Evolutionary conservation across 1,284 basidiomycete genomes (phyloP), one percentile per base, ranked within the genome.

Genomic region (Sphagnurus paluster): DNA sequence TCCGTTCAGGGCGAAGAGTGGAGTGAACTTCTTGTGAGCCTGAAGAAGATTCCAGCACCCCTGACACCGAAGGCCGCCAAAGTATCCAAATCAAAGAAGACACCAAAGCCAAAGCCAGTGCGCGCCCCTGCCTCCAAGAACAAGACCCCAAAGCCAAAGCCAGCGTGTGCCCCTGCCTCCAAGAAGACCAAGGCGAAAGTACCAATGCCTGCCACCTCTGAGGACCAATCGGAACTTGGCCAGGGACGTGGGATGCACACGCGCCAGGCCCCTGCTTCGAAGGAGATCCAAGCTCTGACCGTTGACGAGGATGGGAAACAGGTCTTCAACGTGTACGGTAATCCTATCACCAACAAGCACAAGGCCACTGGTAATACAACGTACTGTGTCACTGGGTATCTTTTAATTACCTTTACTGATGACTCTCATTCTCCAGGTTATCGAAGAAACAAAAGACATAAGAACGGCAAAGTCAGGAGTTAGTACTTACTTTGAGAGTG

Each of bases 211-310:
- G 13, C 30, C 30, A n/a, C n/a, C n/a, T n/a, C n/a, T n/a, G n/a
- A n/a, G n/a, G 10, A n/a, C 13, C n/a, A 28, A 34, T 6, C 11
- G 10, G 40, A 13, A 43, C 19, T 16, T 19, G 9, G 6, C 11
- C 25, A 24, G 13, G 30, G 41, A n/a, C 26, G 37, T 21, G 38
- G 38, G 2, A 24, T 26, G 13, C 41, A 33, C 7, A 16, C 5
- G 5, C 30, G 41, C 16, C 34, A 35, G 13, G 41, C 3, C 4
- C 21, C 41, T 11, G 7, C 32, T 1, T 25, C 41, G 16, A 43
- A 36, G 41, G 41, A 43, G 24, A 17, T 43, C 5, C 2, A 17
- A 14, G 17, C 41, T 4, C 14, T 43, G 33, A 43, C 41, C 13
- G 41, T 43, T 2, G 41, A 43, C 32, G 41, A 33, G 21, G 17